Evolutionary conservation across 768 basidiomycete genomes (phyloP), one percentile per base, ranked within the genome.

Genomic region (Auriculariales sp.): DNA sequence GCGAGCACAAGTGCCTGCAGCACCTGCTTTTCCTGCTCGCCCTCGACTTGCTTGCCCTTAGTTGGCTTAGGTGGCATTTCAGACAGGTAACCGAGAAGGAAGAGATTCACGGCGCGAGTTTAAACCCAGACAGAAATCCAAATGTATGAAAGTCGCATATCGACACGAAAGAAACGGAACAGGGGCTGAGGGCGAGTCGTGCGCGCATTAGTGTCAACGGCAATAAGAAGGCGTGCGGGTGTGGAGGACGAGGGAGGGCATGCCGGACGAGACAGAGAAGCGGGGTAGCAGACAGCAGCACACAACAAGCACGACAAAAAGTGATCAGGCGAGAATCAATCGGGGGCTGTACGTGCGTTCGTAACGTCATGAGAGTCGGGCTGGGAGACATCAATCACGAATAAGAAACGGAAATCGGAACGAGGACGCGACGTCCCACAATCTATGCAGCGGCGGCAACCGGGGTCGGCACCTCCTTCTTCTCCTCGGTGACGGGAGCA

Each of bases 1-100:
- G 94, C 91, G 34, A 99, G 81, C 36, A 99, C 80, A 50, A 98
- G 86, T 15, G 94, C 94, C 60, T 98, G 93, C 0, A 98, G 70
- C 17, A 88, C 79, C 48, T 92, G 87, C 28, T 67, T 62, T 19
- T 44, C 39, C 19, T 44, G 39, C 46, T 90, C 82, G 12, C 80
- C 79, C 47, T 72, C 74, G 31, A 77, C 68, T 12, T 78, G 62
- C 53, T 80, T 80, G 55, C 85, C 83, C 57, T 83, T 83, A 35
- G 68, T 64, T 4, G 63, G 59, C 66, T 86, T 87, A 24, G 83
- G 74, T 9, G 78, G 73, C 86, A 91, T 89, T 5, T 10, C 53
- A n/a, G 44, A n/a, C 39, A 44, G 27, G 31, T 32, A 15, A n/a
- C 11, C 27, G n/a, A 27, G 44, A 5, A n/a, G 3, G 33, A 42